A percentile compares a stretch with the other conserved stretches of the same genome.
Conservation (phyloP, 768 basidiomycete species). For the Russula lepida region DNA sequence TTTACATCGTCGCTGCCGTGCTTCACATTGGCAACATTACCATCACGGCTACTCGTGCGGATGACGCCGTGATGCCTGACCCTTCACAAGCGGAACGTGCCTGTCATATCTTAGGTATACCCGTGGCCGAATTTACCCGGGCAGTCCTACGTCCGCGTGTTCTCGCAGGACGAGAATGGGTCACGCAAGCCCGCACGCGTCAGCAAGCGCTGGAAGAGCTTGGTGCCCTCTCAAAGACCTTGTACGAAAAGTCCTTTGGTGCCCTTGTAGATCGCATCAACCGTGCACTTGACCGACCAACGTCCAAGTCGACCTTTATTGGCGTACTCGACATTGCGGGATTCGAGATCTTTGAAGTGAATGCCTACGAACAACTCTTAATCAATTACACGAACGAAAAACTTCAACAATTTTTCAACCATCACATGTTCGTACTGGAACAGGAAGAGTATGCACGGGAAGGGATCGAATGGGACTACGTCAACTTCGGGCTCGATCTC, state of each 20-base stretch:
- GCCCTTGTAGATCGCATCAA: slow-evolving; percentile 93
- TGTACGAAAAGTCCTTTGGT: slow-evolving; percentile 97
- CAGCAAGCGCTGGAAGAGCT: slow-evolving; percentile 93
- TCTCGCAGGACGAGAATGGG: slow-evolving; percentile 95
- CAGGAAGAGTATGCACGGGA: slow-evolving; percentile 98
- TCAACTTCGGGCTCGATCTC: slow-evolving; percentile 94
- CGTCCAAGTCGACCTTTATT: slow-evolving; percentile 88
- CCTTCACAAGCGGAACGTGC: slow-evolving; percentile 81
- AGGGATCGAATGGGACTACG: slow-evolving; percentile 94
- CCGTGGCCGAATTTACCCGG: slow-evolving; percentile 78
- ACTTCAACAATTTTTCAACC: slow-evolving; percentile 96
- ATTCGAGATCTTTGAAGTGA: slow-evolving; percentile 93
- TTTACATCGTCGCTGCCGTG: slow-evolving; percentile 88
- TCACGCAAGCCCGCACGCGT: slow-evolving; percentile 83
- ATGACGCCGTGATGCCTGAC: slow-evolving; percentile 71
- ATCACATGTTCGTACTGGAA: slow-evolving; percentile 99
- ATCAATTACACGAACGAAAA: slow-evolving; percentile 99
- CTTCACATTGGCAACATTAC: slow-evolving; percentile 93
- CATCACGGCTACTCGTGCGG: slow-evolving; percentile 68
- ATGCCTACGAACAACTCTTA: slow-evolving; percentile 93
- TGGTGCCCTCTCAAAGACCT: slow-evolving; percentile 81
- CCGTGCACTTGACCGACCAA: slow-evolving; percentile 85
- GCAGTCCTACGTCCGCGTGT: slow-evolving; percentile 85
- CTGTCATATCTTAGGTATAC: slow-evolving; percentile 86
- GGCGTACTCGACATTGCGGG: slow-evolving; percentile 99